Base-by-base conservation (phyloP, 2,329 filamentous ascomycete species). In the Aspergillus spinulosporus region DNA sequence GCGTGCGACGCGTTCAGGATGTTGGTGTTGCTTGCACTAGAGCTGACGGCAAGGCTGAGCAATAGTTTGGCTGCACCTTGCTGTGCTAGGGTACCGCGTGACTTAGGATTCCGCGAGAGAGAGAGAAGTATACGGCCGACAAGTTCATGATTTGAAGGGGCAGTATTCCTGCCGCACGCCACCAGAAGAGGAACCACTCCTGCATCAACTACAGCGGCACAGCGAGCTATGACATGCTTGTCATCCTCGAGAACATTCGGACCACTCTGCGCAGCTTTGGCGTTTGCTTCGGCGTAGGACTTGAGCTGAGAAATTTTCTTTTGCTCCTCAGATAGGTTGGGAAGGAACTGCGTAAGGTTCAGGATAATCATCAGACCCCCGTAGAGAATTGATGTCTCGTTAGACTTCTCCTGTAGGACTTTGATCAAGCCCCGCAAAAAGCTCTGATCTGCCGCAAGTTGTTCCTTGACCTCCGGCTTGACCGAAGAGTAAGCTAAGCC, bases 11-110 rank as follows among this genome's bases (percentile, higher is more conserved):
- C 86, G 42, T 81, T 84, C 26, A 84, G 81, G 26, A 68, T 69
- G 3, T 74, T 72, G 51, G 78, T 74, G 47, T 72, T 73, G 32
- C 64, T 61, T 2, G 69, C 59, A 21, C 64, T 72, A 57, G 64
- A 65, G 60, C 79, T 69, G 37, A 67, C 72, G 58, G 81, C 86
- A 86, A 53, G 87, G 83, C 87, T 83, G 28, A 97, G 82, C 21
- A 97, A 81, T 1, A 97, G 82, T 65, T 89, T 94, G 14, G 97
- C 84, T 1, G 90, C 91, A n/a, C 94, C 94, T 79, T 97, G 92
- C 68, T 97, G 94, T 2, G 92, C 90, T 61, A 99, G 85, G 48
- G 84, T 82, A 0, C 91, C 89, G 8, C 94, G 86, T 55, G 91
- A 81, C 54, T 85, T 85, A 39, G 86, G 80, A n/a, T 86, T 87